A percentile compares a stretch with the other conserved stretches of the same genome.
phyloP scores from a whole-genome alignment of 2,329 filamentous ascomycete genomes.

The Sordariomycetes sp. region DNA sequence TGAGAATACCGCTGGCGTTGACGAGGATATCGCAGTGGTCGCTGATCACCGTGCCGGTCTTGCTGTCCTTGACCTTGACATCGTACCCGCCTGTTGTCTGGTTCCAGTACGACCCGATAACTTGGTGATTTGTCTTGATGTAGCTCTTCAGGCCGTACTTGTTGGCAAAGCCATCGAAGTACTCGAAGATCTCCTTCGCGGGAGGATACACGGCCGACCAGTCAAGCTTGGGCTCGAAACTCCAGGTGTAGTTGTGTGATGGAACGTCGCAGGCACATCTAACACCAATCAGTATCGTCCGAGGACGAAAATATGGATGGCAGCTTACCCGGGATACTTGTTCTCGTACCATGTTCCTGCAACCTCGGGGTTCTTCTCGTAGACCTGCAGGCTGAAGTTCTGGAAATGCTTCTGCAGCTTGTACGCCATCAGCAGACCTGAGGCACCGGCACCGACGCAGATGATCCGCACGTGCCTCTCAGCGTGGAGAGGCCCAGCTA shows the following conservation, averaged over 20 bases:
- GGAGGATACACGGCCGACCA: slow-evolving; percentile 27
- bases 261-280: slow-evolving; percentile 40
- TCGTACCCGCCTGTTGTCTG: slow-evolving; percentile 21
- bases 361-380: slow-evolving; percentile 39
- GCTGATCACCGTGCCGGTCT: slow-evolving; percentile 13
- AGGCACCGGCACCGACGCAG: slow-evolving; percentile 18
- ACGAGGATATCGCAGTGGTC: slow-evolving; percentile 20
- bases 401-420: slow-evolving; percentile 35
- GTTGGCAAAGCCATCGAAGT: slow-evolving; percentile 15
- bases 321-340: slow-evolving; percentile 27
- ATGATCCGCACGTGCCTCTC: slow-evolving; percentile 12
- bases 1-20: slow-evolving; percentile 9
- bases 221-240: slow-evolving; percentile 26
- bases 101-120: slow-evolving; percentile 24
- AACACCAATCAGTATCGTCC: background rate
- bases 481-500: slow-evolving; percentile 10
- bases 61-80: slow-evolving; percentile 20
- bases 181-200: slow-evolving; percentile 27
- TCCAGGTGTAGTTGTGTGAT: slow-evolving; percentile 40
- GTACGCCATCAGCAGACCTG: slow-evolving; percentile 17
- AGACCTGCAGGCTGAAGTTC: slow-evolving; percentile 31
- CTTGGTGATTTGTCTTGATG: slow-evolving; percentile 13
- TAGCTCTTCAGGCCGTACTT: slow-evolving; percentile 28
- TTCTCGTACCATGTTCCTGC: slow-evolving; percentile 44
- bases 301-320: background rate